These are phyloP conservation scores for Penicillium robsamsonii DNA, from an alignment of 495 filamentous ascomycete genomes.

Conservation along the genomic window DNA sequence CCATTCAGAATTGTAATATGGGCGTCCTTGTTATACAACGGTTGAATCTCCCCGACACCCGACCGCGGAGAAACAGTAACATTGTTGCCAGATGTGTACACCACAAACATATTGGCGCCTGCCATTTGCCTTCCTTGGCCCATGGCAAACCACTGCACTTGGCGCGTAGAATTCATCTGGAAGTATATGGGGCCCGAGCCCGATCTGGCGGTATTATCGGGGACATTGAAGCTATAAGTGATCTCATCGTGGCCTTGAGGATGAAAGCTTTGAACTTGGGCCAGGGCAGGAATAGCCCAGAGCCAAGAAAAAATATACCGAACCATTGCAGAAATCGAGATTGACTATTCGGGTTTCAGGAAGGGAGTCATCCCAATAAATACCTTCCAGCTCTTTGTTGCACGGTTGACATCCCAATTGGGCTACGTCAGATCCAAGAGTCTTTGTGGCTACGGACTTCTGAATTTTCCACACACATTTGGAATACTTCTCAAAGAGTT, in stretches of 20 bases:
- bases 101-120: conserved; percentile 65
- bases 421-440: not conserved
- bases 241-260: conserved; percentile 25
- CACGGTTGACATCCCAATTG: conserved; percentile 1
- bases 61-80: conserved; percentile 66
- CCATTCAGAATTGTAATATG: conserved; percentile 57
- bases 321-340: not conserved
- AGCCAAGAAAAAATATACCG: conserved; percentile 5
- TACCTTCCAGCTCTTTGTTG: conserved; percentile 2
- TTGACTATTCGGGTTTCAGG: not conserved
- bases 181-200: conserved; percentile 53
- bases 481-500: not conserved
- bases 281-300: conserved; percentile 12
- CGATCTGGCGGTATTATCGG: conserved; percentile 27
- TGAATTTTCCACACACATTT: not conserved
- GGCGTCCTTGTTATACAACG: conserved; percentile 49
- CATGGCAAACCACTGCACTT: conserved; percentile 62
- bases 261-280: conserved; percentile 30
- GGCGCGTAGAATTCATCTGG: conserved; percentile 60
- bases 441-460: not conserved
- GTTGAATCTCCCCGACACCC: conserved; percentile 52
- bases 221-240: conserved; percentile 37
- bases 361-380: not conserved
- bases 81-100: conserved; percentile 59
- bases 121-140: conserved; percentile 63